Evolutionary conservation across 768 basidiomycete species (phyloP).

Genomic region (Tylopilus felleus): DNA sequence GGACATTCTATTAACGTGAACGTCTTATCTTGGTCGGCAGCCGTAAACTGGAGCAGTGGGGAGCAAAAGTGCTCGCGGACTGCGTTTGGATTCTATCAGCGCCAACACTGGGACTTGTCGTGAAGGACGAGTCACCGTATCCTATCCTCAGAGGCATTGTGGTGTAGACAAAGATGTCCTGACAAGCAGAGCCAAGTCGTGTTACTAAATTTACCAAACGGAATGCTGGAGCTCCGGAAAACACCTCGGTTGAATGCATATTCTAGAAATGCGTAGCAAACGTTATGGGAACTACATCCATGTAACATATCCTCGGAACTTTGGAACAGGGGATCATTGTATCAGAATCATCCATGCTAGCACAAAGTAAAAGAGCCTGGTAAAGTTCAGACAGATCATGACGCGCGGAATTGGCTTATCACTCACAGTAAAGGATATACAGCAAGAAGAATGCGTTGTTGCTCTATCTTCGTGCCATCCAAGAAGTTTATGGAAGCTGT

Average conservation of each 20-base stretch:
- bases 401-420: neutral
- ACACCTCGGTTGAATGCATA: neutral
- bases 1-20: slow-evolving; percentile 90
- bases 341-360: slow-evolving; percentile 97
- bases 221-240: neutral
- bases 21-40: slow-evolving; percentile 61
- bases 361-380: slow-evolving; percentile 88
- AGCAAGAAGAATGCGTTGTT: slow-evolving; percentile 84
- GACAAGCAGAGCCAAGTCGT: neutral
- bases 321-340: slow-evolving; percentile 43
- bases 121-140: slow-evolving; percentile 24
- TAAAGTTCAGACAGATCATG: neutral
- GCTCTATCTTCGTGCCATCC: slow-evolving; percentile 91
- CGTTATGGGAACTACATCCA: slow-evolving; percentile 12
- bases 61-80: slow-evolving; percentile 91
- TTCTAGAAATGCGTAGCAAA: neutral
- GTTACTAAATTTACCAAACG: slow-evolving; percentile 1
- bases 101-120: neutral
- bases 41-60: slow-evolving; percentile 83
- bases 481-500: slow-evolving; percentile 92
- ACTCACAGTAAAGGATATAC: slow-evolving; percentile 93
- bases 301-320: slow-evolving; percentile 2
- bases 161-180: neutral
- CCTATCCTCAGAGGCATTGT: slow-evolving; percentile 31
- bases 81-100: slow-evolving; percentile 26